These are phyloP conservation scores for Trichoderma cornu-damae DNA, from an alignment of 2,329 filamentous ascomycete genomes.

Conservation along the genomic window DNA sequence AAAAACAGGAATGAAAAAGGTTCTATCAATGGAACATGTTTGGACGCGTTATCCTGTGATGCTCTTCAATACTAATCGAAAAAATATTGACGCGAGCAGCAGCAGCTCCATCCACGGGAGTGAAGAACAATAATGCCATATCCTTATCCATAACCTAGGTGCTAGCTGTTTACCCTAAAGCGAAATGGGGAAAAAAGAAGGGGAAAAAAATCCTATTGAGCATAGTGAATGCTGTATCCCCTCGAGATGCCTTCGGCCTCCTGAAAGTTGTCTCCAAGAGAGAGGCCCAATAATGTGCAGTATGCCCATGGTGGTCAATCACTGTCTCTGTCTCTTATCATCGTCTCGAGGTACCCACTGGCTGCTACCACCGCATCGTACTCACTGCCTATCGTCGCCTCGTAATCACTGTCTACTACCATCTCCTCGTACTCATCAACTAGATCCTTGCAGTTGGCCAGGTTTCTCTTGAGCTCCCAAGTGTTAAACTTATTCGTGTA, in stretches of 20 bases:
- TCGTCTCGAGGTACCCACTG: too few species aligned
- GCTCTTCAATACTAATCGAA: too few species aligned
- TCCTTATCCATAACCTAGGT: background rate
- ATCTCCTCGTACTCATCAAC: slow-evolving; percentile 36
- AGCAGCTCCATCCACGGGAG: too few species aligned
- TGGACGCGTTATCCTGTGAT: too few species aligned
- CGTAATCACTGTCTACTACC: background rate
- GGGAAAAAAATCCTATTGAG: too few species aligned
- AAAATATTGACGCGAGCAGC: too few species aligned
- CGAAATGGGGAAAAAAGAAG: background rate
- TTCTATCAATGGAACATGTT: too few species aligned
- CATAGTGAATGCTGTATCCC: background rate
- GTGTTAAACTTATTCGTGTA: slow-evolving; percentile 42
- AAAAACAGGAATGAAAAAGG: too few species aligned
- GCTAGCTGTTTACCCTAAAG: background rate
- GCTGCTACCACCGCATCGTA: slow-evolving; percentile 33
- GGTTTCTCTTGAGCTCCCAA: slow-evolving; percentile 48
- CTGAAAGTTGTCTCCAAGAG: background rate
- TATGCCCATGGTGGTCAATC: background rate
- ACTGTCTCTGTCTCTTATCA: too few species aligned
- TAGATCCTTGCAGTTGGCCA: slow-evolving; percentile 36
- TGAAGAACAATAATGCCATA: background rate
- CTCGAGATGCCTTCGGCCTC: background rate
- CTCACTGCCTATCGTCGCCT: slow-evolving; percentile 34
- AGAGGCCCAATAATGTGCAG: background rate